phyloP scores from a whole-genome alignment of 768 basidiomycete genomes.

The Termitomyces sp. region DNA sequence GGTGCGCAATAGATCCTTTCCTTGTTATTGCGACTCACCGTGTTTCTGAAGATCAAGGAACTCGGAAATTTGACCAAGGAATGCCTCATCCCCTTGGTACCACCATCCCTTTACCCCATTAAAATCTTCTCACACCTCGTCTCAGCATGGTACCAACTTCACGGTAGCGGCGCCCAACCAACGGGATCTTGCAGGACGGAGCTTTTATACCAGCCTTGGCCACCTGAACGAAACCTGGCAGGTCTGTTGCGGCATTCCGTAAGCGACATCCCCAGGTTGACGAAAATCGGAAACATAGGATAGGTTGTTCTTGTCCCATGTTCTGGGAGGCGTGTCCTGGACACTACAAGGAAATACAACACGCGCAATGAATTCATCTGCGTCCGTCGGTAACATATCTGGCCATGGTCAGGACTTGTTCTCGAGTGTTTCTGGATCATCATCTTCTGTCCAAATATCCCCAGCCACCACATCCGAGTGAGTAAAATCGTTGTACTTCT shows the following conservation, averaged over 20 bases:
- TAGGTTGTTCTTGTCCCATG: constrained; percentile 61
- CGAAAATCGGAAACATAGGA: constrained; percentile 35
- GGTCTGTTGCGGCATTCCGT: constrained; percentile 27
- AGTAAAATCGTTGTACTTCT: neutral
- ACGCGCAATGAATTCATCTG: constrained; percentile 53
- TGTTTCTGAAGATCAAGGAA: constrained; percentile 28
- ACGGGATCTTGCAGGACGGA: constrained; percentile 49
- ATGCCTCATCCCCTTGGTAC: constrained; percentile 73
- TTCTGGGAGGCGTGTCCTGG: constrained; percentile 76
- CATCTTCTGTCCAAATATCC: neutral
- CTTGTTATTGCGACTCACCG: neutral
- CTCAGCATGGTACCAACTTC: constrained; percentile 81
- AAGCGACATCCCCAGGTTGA: neutral
- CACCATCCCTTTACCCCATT: neutral
- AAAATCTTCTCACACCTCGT: neutral
- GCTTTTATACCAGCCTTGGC: constrained; percentile 81
- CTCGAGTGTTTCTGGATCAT: neutral
- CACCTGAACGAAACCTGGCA: constrained; percentile 78
- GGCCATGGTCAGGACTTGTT: constrained; percentile 7
- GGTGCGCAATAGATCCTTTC: constrained; percentile 28
- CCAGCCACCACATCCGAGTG: constrained; percentile 4
- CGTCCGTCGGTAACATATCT: constrained; percentile 47
- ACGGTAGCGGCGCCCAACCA: constrained; percentile 56
- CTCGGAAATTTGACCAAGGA: constrained; percentile 58
- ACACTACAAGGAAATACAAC: constrained; percentile 66